Evolutionary conservation across 176 grass and related monocot genomes (phyloP).

Genomic region (Zizania latifolia): DNA sequence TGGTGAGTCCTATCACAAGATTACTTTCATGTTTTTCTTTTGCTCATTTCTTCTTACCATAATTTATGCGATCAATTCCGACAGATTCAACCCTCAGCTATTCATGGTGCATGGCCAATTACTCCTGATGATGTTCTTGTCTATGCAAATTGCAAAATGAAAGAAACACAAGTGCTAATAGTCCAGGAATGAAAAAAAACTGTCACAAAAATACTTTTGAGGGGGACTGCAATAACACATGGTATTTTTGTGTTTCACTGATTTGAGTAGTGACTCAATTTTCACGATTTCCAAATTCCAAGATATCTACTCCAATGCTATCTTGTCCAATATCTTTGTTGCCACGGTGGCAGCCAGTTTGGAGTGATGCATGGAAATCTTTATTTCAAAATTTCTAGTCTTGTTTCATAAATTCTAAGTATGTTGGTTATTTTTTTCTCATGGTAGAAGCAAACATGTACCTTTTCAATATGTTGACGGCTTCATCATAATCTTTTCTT

Average conservation of each 20-base stretch:
- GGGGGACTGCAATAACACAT: neutral
- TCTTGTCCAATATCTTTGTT: neutral
- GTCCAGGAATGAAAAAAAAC: neutral
- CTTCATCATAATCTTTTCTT: slow-evolving; percentile 4
- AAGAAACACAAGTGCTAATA: neutral
- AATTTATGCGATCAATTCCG: neutral
- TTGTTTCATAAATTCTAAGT: neutral
- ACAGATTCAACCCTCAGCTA: neutral
- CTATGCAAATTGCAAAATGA: neutral
- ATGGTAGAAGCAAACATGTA: neutral
- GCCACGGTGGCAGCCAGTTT: neutral
- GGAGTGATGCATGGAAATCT: neutral
- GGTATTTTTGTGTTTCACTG: neutral
- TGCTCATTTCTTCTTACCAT: neutral
- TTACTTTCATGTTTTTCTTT: neutral
- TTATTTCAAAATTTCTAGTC: neutral
- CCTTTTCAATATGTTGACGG: slow-evolving; percentile 7
- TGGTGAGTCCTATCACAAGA: slow-evolving; percentile 52
- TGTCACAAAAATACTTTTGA: neutral
- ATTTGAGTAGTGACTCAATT: slow-evolving; percentile 11
- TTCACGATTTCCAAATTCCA: no score
- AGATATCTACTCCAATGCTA: no score
- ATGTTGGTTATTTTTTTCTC: neutral
- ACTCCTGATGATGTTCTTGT: neutral
- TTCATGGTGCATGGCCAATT: neutral